These are phyloP conservation scores for Perilla frutescens DNA, from an alignment of 257 asterid species.

Conservation along the genomic window DNA sequence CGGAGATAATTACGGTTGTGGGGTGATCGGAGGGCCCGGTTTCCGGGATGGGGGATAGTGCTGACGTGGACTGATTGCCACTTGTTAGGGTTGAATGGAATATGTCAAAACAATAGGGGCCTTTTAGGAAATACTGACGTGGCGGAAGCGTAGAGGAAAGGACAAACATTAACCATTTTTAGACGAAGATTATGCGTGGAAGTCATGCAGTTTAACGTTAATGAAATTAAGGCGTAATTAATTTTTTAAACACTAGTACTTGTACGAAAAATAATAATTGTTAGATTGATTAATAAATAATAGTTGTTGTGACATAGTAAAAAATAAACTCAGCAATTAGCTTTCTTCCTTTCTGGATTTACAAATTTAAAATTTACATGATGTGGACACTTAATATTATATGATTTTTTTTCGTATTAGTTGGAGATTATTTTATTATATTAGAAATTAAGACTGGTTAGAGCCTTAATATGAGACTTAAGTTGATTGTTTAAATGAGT, in stretches of 20 bases:
- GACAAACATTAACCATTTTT: conserved; percentile 43
- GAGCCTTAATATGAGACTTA: background rate
- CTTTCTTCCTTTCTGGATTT: background rate
- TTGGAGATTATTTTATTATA: conserved; percentile 4
- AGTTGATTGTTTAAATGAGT: background rate
- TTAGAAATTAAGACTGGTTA: background rate
- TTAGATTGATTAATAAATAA: too few species aligned
- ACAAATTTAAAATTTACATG: background rate
- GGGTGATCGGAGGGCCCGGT: conserved; percentile 32
- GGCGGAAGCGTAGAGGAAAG: conserved; percentile 31
- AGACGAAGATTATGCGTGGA: conserved; percentile 50
- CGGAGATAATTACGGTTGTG: conserved; percentile 4
- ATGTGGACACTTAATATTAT: conserved; percentile 19
- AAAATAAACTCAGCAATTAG: background rate
- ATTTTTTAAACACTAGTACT: too few species aligned
- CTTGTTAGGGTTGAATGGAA: conserved; percentile 48
- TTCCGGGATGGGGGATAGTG: conserved; percentile 27
- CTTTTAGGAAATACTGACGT: conserved; percentile 38
- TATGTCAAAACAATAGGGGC: conserved; percentile 36
- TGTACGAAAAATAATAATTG: background rate
- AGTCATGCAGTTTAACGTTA: conserved; percentile 18
- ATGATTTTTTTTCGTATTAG: background rate
- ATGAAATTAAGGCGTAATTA: background rate
- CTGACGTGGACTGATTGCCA: conserved; percentile 57
- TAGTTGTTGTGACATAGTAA: too few species aligned